Percentiles rank a stretch among this genome's conserved stretches.
phyloP scores from a whole-genome alignment of 2,329 filamentous ascomycete genomes.

The Penicillium janthinellum region DNA sequence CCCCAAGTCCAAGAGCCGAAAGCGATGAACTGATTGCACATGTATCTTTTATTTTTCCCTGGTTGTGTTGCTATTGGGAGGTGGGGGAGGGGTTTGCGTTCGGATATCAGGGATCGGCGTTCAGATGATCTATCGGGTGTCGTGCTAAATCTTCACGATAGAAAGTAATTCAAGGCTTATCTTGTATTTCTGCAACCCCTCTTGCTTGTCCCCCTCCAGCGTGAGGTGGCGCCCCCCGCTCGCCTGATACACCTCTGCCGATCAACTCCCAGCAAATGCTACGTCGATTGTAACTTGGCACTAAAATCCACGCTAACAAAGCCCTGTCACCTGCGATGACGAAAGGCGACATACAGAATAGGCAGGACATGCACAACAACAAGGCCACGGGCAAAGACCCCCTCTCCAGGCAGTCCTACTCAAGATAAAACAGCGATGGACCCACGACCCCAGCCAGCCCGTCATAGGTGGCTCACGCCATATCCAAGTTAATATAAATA shows the following conservation, averaged over 20 bases:
- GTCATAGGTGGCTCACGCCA: not conserved
- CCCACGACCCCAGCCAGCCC: not conserved
- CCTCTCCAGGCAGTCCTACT: not conserved
- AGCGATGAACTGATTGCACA: slow-evolving; percentile 43
- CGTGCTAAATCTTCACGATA: slow-evolving; percentile 20
- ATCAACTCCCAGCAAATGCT: slow-evolving; percentile 16
- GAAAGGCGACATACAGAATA: not conserved
- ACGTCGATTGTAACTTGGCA: slow-evolving; percentile 15
- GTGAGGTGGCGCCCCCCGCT: not conserved
- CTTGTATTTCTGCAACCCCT: slow-evolving; percentile 8
- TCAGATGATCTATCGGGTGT: slow-evolving; percentile 23
- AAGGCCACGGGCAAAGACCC: not conserved
- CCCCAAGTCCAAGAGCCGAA: slow-evolving; percentile 53
- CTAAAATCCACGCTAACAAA: slow-evolving; percentile 3
- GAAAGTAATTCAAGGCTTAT: slow-evolving; percentile 22
- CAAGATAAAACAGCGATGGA: slow-evolving; percentile 4
- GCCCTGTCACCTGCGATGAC: slow-evolving; percentile 10
- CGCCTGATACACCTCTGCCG: slow-evolving; percentile 13
- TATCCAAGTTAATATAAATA: not conserved
- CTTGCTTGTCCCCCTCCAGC: slow-evolving; percentile 1
- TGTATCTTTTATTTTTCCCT: not conserved
- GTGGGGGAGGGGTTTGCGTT: not conserved
- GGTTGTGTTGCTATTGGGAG: not conserved
- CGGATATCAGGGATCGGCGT: slow-evolving; percentile 20
- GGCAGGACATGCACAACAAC: not conserved